Evolutionary conservation across 2,329 filamentous ascomycete genomes (phyloP).

Genomic region (Malbranchea zuffiana): DNA sequence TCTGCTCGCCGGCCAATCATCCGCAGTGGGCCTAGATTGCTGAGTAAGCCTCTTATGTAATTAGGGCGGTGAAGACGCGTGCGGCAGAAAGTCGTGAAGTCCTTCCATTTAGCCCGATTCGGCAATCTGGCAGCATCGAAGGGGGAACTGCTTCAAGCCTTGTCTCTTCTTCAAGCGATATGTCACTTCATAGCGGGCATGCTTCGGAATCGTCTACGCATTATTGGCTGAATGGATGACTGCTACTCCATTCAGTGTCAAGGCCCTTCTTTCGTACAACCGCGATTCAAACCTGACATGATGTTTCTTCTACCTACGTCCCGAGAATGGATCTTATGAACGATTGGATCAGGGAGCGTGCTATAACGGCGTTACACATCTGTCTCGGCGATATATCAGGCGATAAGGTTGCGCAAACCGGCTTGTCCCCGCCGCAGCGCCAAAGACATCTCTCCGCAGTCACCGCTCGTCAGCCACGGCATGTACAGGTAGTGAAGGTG

Average conservation of each 20-base stretch:
- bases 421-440: not conserved
- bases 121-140: too few relatives aligned
- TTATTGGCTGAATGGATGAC: too few relatives aligned
- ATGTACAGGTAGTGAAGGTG: conserved; percentile 26
- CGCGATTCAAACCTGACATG: too few relatives aligned
- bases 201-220: too few relatives aligned
- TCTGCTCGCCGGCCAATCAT: conserved; percentile 7
- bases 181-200: too few relatives aligned
- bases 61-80: conserved; percentile 10
- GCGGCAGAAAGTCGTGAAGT: too few relatives aligned
- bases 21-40: not conserved
- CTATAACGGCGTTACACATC: conserved; percentile 12
- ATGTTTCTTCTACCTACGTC: conserved; percentile 1
- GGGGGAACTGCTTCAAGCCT: too few relatives aligned
- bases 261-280: too few relatives aligned
- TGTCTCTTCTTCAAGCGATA: too few relatives aligned
- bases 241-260: too few relatives aligned
- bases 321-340: conserved; percentile 16
- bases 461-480: conserved; percentile 9
- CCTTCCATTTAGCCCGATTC: too few relatives aligned
- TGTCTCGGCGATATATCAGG: conserved; percentile 5
- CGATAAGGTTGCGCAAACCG: not conserved
- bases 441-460: too few relatives aligned
- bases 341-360: conserved; percentile 15
- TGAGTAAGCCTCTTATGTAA: conserved; percentile 1